A percentile compares a stretch with the other conserved stretches of the same genome.
These are phyloP conservation scores for Hydrangea macrophylla DNA, from an alignment of 148 eudicot genomes.

Conservation along the genomic window DNA sequence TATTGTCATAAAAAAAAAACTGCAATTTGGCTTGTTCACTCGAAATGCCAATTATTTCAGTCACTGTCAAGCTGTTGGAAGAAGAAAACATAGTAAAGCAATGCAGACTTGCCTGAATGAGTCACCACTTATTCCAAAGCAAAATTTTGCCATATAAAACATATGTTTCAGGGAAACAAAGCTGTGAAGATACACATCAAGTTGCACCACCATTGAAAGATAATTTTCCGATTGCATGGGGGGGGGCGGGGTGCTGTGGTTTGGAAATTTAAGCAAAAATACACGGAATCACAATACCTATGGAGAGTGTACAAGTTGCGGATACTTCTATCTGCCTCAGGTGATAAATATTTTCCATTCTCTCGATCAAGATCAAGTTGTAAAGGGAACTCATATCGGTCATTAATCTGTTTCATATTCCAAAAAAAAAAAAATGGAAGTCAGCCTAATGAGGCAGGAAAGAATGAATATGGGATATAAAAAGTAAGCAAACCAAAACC, in stretches of 20 bases:
- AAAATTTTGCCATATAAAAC: background rate
- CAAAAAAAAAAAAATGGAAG: background rate
- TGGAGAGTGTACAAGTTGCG: constrained; percentile 51
- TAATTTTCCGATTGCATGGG: background rate
- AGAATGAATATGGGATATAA: background rate
- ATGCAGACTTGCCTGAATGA: background rate
- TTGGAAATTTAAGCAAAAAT: background rate
- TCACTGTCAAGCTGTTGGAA: background rate
- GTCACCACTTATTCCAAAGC: background rate
- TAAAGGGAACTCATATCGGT: constrained; percentile 51
- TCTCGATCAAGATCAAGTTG: constrained; percentile 54
- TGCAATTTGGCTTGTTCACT: too few relatives aligned
- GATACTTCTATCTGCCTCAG: constrained; percentile 47
- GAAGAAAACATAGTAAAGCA: background rate
- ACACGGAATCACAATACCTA: constrained; percentile 25
- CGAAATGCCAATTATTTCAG: background rate
- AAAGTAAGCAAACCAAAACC: background rate
- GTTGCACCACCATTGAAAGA: background rate
- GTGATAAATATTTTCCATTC: constrained; percentile 44
- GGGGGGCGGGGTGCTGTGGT: too few relatives aligned
- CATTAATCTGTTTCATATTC: constrained; percentile 38
- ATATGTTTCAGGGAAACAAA: constrained; percentile 3
- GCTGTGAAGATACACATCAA: background rate
- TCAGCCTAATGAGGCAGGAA: background rate
- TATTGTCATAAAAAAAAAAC: too few relatives aligned